Evolutionary conservation across 345 rosid species (phyloP).

Genomic region (Hevea brasiliensis): DNA sequence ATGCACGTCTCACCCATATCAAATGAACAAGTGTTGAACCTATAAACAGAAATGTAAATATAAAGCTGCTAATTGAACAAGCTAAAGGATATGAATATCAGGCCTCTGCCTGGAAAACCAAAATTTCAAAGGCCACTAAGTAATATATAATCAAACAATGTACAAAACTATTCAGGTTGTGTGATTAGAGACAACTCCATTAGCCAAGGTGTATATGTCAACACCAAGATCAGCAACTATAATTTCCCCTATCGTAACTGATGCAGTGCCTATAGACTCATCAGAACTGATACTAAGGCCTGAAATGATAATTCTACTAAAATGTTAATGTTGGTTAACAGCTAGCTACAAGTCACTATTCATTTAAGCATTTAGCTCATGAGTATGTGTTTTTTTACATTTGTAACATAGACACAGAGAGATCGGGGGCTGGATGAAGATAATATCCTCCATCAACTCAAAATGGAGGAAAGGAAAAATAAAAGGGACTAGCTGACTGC

Average conservation of each 20-base stretch:
- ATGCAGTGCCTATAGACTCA: not conserved
- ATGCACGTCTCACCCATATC: too few species aligned
- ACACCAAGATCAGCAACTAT: not conserved
- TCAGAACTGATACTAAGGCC: not conserved
- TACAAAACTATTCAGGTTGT: not conserved
- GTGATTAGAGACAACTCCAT: not conserved
- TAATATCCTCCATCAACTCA: too few species aligned
- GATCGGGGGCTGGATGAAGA: not conserved
- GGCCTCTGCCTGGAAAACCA: not conserved
- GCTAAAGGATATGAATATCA: not conserved
- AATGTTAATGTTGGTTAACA: too few species aligned
- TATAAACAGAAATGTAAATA: not conserved
- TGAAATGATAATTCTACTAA: not conserved
- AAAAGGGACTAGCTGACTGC: too few species aligned
- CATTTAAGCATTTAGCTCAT: not conserved
- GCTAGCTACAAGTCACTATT: not conserved
- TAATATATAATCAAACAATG: not conserved
- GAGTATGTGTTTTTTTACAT: not conserved
- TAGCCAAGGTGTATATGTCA: not conserved
- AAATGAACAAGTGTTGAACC: too few species aligned
- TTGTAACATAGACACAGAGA: not conserved
- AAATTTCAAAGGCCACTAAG: not conserved
- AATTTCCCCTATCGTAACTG: not conserved
- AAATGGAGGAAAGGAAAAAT: too few species aligned
- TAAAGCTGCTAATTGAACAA: not conserved